A percentile compares a stretch with the other conserved stretches of the same genome.
phyloP scores from a whole-genome alignment of 2,329 filamentous ascomycete species.

The Akanthomyces uredinophilus region DNA sequence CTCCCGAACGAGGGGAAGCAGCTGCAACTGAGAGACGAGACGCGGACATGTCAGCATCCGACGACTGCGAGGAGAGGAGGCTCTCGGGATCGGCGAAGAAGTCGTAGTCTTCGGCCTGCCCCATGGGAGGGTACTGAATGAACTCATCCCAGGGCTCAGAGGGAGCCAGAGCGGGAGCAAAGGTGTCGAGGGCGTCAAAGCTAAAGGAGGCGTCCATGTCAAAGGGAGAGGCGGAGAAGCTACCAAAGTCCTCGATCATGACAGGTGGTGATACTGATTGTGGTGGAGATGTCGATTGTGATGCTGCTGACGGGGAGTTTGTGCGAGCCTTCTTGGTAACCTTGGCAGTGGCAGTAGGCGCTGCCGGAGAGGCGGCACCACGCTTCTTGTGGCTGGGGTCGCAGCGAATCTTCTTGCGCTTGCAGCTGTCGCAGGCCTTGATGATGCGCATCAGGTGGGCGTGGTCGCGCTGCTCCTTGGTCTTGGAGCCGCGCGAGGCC shows the following conservation, averaged over 20 bases:
- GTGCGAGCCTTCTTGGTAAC: slow-evolving; percentile 10
- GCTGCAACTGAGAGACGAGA: slow-evolving; percentile 23
- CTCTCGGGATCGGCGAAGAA: slow-evolving; percentile 41
- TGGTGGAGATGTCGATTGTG: slow-evolving; percentile 18
- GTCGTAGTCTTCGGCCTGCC: slow-evolving; percentile 37
- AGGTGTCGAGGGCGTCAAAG: slow-evolving; percentile 13
- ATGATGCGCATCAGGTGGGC: slow-evolving; percentile 63
- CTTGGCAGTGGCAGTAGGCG: slow-evolving; percentile 8
- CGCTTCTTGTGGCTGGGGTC: slow-evolving; percentile 55
- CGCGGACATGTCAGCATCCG: slow-evolving; percentile 17
- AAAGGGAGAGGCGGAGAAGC: slow-evolving; percentile 14
- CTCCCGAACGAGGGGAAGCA: not conserved
- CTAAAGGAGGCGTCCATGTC: slow-evolving; percentile 17
- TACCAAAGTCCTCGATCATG: slow-evolving; percentile 1
- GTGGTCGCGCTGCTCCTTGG: slow-evolving; percentile 63
- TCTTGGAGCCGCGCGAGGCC: slow-evolving; percentile 58
- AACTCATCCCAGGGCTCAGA: slow-evolving; percentile 42
- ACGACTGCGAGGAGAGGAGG: slow-evolving; percentile 36
- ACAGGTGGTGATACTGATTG: slow-evolving; percentile 9
- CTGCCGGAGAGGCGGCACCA: slow-evolving; percentile 27
- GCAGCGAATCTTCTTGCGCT: slow-evolving; percentile 59
- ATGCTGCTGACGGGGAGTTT: slow-evolving; percentile 9
- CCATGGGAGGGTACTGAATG: slow-evolving; percentile 36
- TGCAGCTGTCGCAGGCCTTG: slow-evolving; percentile 61
- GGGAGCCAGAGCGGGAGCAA: slow-evolving; percentile 17